Evolutionary conservation across 2,329 filamentous ascomycete genomes (phyloP), one percentile per base, ranked within the genome.

Genomic region (Penicillium corylophilum): DNA sequence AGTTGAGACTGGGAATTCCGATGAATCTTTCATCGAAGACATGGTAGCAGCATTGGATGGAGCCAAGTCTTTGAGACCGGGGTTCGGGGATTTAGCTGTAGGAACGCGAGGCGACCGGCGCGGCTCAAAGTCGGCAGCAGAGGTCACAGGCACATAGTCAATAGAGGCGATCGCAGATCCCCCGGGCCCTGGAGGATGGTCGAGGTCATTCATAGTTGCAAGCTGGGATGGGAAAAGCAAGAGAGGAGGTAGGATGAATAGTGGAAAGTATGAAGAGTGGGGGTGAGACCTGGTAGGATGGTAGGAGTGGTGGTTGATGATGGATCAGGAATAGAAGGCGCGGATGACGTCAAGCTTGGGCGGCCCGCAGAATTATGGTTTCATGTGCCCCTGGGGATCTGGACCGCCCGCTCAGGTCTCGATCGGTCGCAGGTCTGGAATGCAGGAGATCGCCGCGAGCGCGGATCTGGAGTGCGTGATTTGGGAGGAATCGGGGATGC

Each of bases 271-370:
- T 38, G 16, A 20, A 12, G 35, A 38, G 10, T 10, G 12, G 3
- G 9, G 16, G 18, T 6, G 4, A 20, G 16, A 20, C 9, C 9
- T 38, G 35, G 16, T n/a, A 20, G 3, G 2, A 38, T 38, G 18
- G 9, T n/a, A 22, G 35, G 22, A 26, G 13, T 10, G 3, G 23
- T 7, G 39, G 22, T 12, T 9, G 22, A 41, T 7, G 39, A 0
- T 23, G 23, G 39, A 41, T 24, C 39, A 24, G 22, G 39, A 40
- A 41, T 44, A n/a, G 20, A 46, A 24, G 44, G 2, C 44, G 24
- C 31, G 20, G 10, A 48, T 51, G 49, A 51, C 49, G 49, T 51
- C 49, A 51, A 47, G 16, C 31, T 16, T 31, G 20, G 12, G 9
- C 24, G 40, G 13, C 15, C 15, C 23, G 16, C 28, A 43, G 38